Evolutionary conservation across 2,329 filamentous ascomycete species (phyloP), one percentile per base, ranked within the genome.

Genomic region (Truncatella angustata): DNA sequence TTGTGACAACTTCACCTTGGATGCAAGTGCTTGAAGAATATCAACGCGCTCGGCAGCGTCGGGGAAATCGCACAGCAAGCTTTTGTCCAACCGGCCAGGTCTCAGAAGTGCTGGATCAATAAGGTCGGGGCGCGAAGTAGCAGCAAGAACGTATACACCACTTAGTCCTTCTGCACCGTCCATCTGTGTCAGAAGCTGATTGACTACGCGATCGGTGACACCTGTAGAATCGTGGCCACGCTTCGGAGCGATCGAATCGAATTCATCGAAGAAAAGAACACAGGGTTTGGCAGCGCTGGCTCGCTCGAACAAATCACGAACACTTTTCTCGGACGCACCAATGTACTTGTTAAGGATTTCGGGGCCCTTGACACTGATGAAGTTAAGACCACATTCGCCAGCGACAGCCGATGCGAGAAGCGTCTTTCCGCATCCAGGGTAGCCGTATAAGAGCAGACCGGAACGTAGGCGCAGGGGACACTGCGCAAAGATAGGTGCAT

Each of bases 301-400:
- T 37, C 94, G 84, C 66, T 96, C 93, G 64, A 99, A 99, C 1
- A 99, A 78, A 68, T 99, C 94, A 37, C 95, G 86, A 5, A 99
- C 92, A 55, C 86, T 91, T 77, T 99, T 99, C 65, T 99, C 94
- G 24, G 90, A 96, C 1, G 94, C 94, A 65, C 94, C 94, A 54
- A 99, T 99, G 69, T 99, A 99, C 73, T 99, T 99, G 78, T 99
- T 99, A 50, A 99, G 74, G 54, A 99, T 97, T 70, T 99, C 95
- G 0, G 94, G 94, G 0, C 94, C 94, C 73, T 99, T 99, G 64
- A 99, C 94, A 36, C 87, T 92, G 70, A 99, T 99, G 71, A 99
- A 99, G 70, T 99, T 99, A 55, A 99, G 84, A 0, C 93, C 93
- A 64, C 93, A 97, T 73, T 99, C 94, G 51, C 93, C 93, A 11